Evolutionary conservation across 768 basidiomycete genomes (phyloP), one percentile per base, ranked within the genome.

Genomic region (Calocybe gangraenosa): DNA sequence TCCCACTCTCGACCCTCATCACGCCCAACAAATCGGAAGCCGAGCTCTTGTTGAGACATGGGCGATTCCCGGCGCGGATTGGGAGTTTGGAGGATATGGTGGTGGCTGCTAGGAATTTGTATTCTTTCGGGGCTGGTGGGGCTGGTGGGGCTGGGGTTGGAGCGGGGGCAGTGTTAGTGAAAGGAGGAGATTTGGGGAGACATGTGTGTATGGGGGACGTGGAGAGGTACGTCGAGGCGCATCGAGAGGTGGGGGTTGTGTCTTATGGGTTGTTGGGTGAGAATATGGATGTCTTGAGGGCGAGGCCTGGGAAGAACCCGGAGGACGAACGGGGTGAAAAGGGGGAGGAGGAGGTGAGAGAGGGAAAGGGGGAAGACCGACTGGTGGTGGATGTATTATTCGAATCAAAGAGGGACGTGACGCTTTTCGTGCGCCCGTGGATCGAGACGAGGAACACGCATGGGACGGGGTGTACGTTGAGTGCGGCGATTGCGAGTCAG

Each of bases 391-490:
- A 89, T 55, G 70, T 87, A 1, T 65, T 92, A 2, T 73, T 67
- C 44, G 69, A 75, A 30, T 50, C 53, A 5, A 35, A 35, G 15
- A 53, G 35, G 59, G 51, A 54, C 3, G 64, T 64, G 23, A 76
- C 76, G 1, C 40, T 89, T 11, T 84, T 81, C 48, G 69, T 78
- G 15, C 74, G 79, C 6, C 82, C 85, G 1, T 67, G 76, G 10
- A 65, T 91, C n/a, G 68, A 82, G 10, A 80, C 87, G 6, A 74
- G 65, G 25, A 89, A 73, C 52, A 96, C 92, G 0, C 94, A 95
- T 58, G 93, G 94, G 1, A 96, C 93, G 0, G 93, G 92, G 1
- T 97, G 93, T 60, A 96, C 93, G 0, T 69, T 96, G 15, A 84
- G 83, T 37, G 83, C 92, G 0, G 87, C 91, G 0, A 74, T 95